Conservation (phyloP, 176 grass and related monocot genomes). For the Oryza meyeriana region DNA sequence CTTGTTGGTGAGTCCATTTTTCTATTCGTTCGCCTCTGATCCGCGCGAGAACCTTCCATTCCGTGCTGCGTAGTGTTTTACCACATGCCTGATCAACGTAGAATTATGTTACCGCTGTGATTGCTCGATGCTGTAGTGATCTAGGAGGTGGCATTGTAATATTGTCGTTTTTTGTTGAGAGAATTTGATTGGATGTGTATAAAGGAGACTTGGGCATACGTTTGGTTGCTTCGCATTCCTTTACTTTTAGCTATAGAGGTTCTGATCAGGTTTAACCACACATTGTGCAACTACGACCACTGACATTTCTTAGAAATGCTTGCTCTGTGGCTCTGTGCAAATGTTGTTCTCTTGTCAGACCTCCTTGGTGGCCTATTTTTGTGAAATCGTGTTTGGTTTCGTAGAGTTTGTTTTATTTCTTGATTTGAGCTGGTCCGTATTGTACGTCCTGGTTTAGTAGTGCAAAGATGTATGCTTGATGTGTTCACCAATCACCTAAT, state of each 20-base stretch:
- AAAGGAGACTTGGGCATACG: not conserved
- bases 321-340: not conserved
- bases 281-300: not conserved
- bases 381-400: not conserved
- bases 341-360: not conserved
- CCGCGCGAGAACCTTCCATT: not conserved
- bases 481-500: not conserved
- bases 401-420: slow-evolving; percentile 5
- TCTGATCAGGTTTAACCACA: slow-evolving; percentile 7
- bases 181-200: not conserved
- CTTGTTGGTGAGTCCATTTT: slow-evolving; percentile 54
- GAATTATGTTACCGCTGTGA: not conserved
- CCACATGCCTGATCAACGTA: not conserved
- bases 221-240: slow-evolving; percentile 13
- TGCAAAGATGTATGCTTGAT: slow-evolving; percentile 1
- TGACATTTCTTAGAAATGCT: slow-evolving; percentile 7
- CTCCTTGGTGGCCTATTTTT: not conserved
- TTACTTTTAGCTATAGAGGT: not conserved
- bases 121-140: not conserved
- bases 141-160: not conserved
- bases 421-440: not conserved
- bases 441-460: not conserved
- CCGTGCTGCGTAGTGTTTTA: not conserved
- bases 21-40: slow-evolving; percentile 14
- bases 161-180: not conserved